Conservation (phyloP, 495 filamentous ascomycete genomes). For the Annulohypoxylon stygium region DNA sequence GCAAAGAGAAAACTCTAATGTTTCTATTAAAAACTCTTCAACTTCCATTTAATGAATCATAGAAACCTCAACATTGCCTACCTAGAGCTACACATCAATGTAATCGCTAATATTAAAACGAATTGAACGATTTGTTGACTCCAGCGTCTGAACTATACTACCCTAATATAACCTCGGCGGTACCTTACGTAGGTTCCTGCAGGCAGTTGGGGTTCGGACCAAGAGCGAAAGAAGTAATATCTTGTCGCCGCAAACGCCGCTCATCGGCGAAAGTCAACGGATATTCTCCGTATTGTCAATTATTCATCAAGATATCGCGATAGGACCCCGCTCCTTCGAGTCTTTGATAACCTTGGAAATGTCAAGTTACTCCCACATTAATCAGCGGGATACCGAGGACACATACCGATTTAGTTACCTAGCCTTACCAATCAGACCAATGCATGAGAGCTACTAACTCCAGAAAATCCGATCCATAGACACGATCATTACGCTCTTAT, state of each 20-base stretch:
- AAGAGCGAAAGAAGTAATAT: slow-evolving; percentile 25
- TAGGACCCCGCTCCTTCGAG: slow-evolving; percentile 7
- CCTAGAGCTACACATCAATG: background rate
- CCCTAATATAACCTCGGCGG: slow-evolving; percentile 6
- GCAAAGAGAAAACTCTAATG: background rate
- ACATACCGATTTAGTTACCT: background rate
- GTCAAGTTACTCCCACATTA: slow-evolving; percentile 15
- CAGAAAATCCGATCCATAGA: slow-evolving; percentile 11
- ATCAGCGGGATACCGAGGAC: slow-evolving; percentile 17
- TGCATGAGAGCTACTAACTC: slow-evolving; percentile 9
- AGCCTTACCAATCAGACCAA: slow-evolving; percentile 8
- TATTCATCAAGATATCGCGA: slow-evolving; percentile 24
- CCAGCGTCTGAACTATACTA: background rate
- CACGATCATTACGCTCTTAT: background rate
- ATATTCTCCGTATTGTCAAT: slow-evolving; percentile 4
- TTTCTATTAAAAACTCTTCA: background rate
- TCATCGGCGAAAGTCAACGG: slow-evolving; percentile 12
- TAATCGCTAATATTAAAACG: background rate
- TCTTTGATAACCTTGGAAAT: slow-evolving; percentile 12
- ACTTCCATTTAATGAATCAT: background rate
- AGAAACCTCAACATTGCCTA: background rate
- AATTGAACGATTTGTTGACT: background rate
- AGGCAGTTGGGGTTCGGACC: slow-evolving; percentile 16
- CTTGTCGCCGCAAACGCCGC: slow-evolving; percentile 39
- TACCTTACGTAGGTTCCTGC: slow-evolving; percentile 36